Conservation (phyloP, 257 asterid species). For the Catharanthus roseus region DNA sequence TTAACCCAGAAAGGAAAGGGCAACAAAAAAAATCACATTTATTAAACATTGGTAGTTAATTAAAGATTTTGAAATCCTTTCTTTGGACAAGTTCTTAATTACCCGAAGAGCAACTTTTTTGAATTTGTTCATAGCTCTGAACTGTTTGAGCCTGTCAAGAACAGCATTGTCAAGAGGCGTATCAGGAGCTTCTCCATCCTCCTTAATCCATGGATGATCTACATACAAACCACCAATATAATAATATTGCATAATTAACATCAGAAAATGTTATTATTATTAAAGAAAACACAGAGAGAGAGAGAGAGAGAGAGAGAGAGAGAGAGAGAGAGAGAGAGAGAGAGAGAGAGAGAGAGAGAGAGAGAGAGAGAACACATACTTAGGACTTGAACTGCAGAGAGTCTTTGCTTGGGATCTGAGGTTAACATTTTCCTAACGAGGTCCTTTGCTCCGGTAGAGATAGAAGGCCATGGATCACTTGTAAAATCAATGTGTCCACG, state of each 20-base stretch:
- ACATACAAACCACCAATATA: background rate
- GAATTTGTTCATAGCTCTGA: slow-evolving; percentile 73
- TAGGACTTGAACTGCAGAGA: slow-evolving; percentile 73
- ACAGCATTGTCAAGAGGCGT: slow-evolving; percentile 71
- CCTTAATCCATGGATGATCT: slow-evolving; percentile 85
- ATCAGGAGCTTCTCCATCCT: slow-evolving; percentile 78
- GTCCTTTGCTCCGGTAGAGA: slow-evolving; percentile 88
- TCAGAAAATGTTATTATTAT: background rate
- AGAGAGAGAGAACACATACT: no score
- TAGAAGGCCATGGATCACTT: slow-evolving; percentile 91
- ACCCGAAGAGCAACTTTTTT: slow-evolving; percentile 74
- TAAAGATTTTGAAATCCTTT: no score
- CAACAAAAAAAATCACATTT: no score
- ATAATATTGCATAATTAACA: background rate
- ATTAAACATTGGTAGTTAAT: background rate
- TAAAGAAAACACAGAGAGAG: background rate
- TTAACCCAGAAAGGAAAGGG: slow-evolving; percentile 15
- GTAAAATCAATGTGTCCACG: slow-evolving; percentile 78
- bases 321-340: no score
- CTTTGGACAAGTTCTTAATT: no score
- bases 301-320: no score
- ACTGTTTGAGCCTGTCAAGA: slow-evolving; percentile 59
- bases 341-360: no score
- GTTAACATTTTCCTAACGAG: slow-evolving; percentile 76
- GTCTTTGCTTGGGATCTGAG: slow-evolving; percentile 78